Conservation (phyloP, 73 alveolate genomes). For the Vitrella brassicaformis region DNA sequence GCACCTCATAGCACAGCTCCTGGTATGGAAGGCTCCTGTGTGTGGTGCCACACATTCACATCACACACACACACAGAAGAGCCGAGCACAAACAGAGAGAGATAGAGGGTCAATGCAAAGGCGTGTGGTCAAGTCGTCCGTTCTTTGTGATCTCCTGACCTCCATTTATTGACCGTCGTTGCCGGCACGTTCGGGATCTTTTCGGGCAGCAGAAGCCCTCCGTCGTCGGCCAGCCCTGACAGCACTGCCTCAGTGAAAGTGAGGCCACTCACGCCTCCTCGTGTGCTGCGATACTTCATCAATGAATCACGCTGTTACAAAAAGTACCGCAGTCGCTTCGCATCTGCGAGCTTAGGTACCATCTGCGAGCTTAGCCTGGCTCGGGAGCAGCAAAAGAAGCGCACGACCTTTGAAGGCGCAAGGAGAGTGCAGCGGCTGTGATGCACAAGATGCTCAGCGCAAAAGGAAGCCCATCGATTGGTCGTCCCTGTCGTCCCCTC, state of each 20-base stretch:
- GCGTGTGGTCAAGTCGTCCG: no score
- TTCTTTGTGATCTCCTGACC: background rate
- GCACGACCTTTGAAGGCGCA: no score
- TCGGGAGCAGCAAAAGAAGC: no score
- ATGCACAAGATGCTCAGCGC: no score
- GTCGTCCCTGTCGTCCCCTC: no score
- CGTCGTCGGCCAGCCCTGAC: conserved; percentile 29
- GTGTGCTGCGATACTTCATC: conserved; percentile 25
- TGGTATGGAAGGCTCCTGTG: background rate
- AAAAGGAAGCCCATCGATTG: no score
- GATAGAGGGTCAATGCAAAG: background rate
- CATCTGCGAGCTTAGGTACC: no score
- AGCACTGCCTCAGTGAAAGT: conserved; percentile 18
- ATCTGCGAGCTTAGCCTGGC: no score
- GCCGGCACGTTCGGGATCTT: background rate
- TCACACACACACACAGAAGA: background rate
- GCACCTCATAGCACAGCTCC: background rate
- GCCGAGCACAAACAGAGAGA: background rate
- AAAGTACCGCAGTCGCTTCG: no score
- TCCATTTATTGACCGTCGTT: background rate
- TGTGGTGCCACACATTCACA: background rate
- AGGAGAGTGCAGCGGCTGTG: no score
- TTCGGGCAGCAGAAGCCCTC: conserved; percentile 15
- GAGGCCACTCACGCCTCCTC: conserved; percentile 32
- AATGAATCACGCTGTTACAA: no score